These are phyloP conservation scores for Cyclotella sp. DNA, from an alignment of 108 stramenopile genomes.

Conservation along the genomic window DNA sequence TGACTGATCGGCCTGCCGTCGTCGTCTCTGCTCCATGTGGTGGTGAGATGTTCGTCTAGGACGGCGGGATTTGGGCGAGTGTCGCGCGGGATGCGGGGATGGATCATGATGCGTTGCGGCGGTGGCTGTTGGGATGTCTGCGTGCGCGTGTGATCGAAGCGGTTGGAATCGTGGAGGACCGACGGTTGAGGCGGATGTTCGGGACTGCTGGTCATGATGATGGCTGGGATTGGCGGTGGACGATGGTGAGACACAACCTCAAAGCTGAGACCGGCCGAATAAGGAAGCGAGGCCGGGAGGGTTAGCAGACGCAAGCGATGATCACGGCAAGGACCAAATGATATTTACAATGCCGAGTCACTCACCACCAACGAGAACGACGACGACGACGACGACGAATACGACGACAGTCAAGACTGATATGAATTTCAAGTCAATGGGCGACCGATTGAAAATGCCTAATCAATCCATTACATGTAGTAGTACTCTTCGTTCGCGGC, in stretches of 20 bases:
- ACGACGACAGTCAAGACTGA: too few relatives aligned
- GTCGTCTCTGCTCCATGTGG: constrained; percentile 34
- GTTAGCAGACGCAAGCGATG: neutral
- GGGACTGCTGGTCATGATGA: neutral
- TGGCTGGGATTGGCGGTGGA: neutral
- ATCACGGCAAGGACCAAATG: neutral
- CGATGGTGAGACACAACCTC: neutral
- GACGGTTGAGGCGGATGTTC: neutral
- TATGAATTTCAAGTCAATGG: too few relatives aligned
- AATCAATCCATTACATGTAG: too few relatives aligned
- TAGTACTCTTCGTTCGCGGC: too few relatives aligned
- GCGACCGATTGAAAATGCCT: too few relatives aligned
- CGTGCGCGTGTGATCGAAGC: neutral
- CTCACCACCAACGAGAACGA: too few relatives aligned
- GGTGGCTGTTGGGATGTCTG: neutral
- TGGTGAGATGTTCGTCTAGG: constrained; percentile 1
- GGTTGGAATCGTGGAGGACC: neutral
- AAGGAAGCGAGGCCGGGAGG: neutral
- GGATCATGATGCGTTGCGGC: neutral
- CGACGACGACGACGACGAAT: too few relatives aligned
- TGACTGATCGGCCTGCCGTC: constrained; percentile 34
- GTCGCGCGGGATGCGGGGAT: neutral
- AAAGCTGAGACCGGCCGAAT: neutral
- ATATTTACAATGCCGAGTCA: too few relatives aligned
- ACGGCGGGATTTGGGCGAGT: too few relatives aligned